Base-by-base conservation (phyloP, 1,139 yeast species). In the Waltiozyma sp. region DNA sequence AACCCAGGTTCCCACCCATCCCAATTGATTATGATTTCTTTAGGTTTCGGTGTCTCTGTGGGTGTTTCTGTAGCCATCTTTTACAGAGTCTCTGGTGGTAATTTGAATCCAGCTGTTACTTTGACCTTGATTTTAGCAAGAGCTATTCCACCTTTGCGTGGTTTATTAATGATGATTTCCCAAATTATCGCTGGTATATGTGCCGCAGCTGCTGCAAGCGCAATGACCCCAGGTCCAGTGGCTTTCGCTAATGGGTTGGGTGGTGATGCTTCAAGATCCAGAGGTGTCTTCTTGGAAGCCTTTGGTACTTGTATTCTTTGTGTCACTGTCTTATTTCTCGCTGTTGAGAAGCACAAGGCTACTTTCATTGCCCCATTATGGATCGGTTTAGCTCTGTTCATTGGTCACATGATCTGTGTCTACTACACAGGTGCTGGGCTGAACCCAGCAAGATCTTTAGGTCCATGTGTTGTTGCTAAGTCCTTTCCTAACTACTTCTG, bases 391-490 rank as follows among this genome's bases (percentile, higher is more conserved):
- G 74, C 95, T 19, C 71, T 87, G 54, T 81, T 87, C 68, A 67
- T 86, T 56, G 94, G 84, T 38, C 95, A 87, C 62, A 75, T 86
- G 71, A 72, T 84, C 52, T 75, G 84, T 61, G 85, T 87, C 47
- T 84, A 73, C 74, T 83, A 77, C 69, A 83, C 95, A 44, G 95
- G 95, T 61, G 95, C 95, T 38, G 95, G 95, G 60, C 70, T 85
- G 59, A 86, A 86, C 72, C 95, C 95, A 44, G 95, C 95, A 41
- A 79, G 96, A 69, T 69, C 87, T 28, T 75, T 87, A 49, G 96
- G 96, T 58, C 94, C 95, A 44, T 74, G 80, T 61, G 70, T 85
- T 47, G 94, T 89, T 46, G 73, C 74, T 45, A 68, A 65, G 46
- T 68, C 74, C 34, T 87, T 87, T 80, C 94, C 95, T 38, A 63